Conservation (phyloP, 768 basidiomycete species). For the Amanita thiersii region DNA sequence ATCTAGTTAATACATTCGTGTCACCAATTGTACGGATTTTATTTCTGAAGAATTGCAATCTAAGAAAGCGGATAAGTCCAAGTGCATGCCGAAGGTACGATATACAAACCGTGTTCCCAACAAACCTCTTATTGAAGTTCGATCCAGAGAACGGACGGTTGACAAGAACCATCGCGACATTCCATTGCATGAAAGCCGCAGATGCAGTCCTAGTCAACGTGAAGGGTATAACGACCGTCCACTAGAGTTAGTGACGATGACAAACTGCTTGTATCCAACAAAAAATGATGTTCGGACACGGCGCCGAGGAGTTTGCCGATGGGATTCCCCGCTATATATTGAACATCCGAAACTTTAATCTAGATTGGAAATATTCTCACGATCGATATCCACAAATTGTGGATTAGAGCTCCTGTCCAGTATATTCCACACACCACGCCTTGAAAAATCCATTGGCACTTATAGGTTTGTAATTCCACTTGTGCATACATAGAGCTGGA, state of each 20-base stretch:
- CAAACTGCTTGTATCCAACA: too few species aligned
- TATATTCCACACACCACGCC: slow-evolving; percentile 39
- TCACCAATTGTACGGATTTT: too few species aligned
- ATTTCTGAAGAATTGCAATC: too few species aligned
- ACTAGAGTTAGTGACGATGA: too few species aligned
- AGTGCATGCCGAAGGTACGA: slow-evolving; percentile 5
- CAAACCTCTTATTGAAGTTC: slow-evolving; percentile 19
- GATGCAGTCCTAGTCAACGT: slow-evolving; percentile 15
- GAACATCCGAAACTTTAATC: slow-evolving; percentile 17
- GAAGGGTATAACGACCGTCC: slow-evolving; percentile 14
- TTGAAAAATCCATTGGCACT: slow-evolving; percentile 96
- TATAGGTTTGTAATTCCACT: slow-evolving; percentile 37
- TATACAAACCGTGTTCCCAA: slow-evolving; percentile 15
- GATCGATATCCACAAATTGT: slow-evolving; percentile 28
- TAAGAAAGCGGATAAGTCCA: slow-evolving; percentile 7
- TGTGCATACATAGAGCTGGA: background rate
- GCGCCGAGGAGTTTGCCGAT: background rate
- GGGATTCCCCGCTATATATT: background rate
- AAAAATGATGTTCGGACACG: background rate
- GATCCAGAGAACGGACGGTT: slow-evolving; percentile 39
- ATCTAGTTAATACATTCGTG: too few species aligned
- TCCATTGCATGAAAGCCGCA: slow-evolving; percentile 50
- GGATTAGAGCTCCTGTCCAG: slow-evolving; percentile 21
- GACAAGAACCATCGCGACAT: slow-evolving; percentile 70
- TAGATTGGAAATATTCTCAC: slow-evolving; percentile 25